A percentile compares a stretch with the other conserved stretches of the same genome.
These are phyloP conservation scores for Nemania sp. DNA, from an alignment of 2,329 filamentous ascomycete species.

Conservation along the genomic window DNA sequence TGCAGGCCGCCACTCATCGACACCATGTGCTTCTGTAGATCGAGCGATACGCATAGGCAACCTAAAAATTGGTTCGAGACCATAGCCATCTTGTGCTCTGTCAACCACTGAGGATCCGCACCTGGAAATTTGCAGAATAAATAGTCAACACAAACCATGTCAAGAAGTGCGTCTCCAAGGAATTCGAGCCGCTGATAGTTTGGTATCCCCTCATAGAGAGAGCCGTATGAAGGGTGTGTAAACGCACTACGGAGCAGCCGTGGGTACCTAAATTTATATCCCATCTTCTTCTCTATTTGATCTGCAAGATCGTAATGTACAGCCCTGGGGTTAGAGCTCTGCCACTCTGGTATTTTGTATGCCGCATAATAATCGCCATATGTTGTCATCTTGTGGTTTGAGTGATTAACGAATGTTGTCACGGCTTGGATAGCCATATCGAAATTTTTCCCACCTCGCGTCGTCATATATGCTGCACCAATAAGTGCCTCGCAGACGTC, in stretches of 20 bases:
- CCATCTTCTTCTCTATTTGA: constrained; percentile 69
- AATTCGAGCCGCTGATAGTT: constrained; percentile 94
- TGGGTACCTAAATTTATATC: constrained; percentile 77
- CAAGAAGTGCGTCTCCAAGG: constrained; percentile 81
- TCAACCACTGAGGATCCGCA: constrained; percentile 94
- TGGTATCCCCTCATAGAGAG: constrained; percentile 80
- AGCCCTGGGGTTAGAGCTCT: constrained; percentile 70
- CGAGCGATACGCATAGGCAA: constrained; percentile 81
- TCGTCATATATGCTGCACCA: constrained; percentile 78
- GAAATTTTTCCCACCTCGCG: constrained; percentile 57
- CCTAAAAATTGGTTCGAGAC: constrained; percentile 95
- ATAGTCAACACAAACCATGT: constrained; percentile 75
- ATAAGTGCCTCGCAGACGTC: constrained; percentile 97
- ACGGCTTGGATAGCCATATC: constrained; percentile 73
- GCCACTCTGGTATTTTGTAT: constrained; percentile 79
- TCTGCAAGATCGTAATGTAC: constrained; percentile 75
- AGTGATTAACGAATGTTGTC: constrained; percentile 75
- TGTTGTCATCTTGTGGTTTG: constrained; percentile 74
- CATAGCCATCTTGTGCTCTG: constrained; percentile 99
- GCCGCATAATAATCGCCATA: constrained; percentile 80
- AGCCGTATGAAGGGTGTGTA: constrained; percentile 85
- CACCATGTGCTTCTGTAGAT: constrained; percentile 79
- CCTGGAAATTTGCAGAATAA: constrained; percentile 81
- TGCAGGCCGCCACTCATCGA: constrained; percentile 61
- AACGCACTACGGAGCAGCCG: constrained; percentile 86